A percentile compares a stretch with the other conserved stretches of the same genome.
phyloP scores from a whole-genome alignment of 2,329 filamentous ascomycete genomes.

The Cladosporium colombiae region DNA sequence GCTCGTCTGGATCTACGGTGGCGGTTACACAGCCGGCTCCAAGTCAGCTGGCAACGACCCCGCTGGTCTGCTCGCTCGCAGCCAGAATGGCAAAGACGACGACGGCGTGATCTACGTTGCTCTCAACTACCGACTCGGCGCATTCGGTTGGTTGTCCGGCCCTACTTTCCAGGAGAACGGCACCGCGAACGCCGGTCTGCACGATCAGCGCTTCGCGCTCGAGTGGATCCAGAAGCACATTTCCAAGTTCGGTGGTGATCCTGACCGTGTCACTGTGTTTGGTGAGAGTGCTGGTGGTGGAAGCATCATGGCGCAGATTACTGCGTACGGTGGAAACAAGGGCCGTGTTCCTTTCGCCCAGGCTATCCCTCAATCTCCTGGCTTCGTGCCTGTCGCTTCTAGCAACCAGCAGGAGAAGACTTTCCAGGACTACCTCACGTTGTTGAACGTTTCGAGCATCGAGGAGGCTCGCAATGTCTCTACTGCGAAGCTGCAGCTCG shows the following conservation, averaged over 20 bases:
- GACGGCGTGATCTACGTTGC: constrained; percentile 49
- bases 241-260: constrained; percentile 55
- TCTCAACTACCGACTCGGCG: constrained; percentile 53
- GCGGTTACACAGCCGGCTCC: constrained; percentile 46
- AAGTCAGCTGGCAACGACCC: constrained; percentile 42
- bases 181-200: constrained; percentile 51
- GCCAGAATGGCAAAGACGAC: constrained; percentile 40
- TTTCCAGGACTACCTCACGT: constrained; percentile 42
- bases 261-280: constrained; percentile 51
- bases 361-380: constrained; percentile 51
- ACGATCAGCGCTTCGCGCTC: constrained; percentile 58
- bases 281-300: constrained; percentile 56
- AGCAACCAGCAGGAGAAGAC: constrained; percentile 41
- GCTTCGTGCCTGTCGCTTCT: constrained; percentile 42
- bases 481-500: constrained; percentile 43
- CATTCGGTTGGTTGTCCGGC: constrained; percentile 52
- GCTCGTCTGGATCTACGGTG: constrained; percentile 51
- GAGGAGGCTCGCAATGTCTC: constrained; percentile 47
- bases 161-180: constrained; percentile 47
- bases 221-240: constrained; percentile 60
- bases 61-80: constrained; percentile 45
- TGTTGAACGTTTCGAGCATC: constrained; percentile 47
- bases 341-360: constrained; percentile 46
- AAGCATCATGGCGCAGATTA: constrained; percentile 58
- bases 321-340: constrained; percentile 46